Evolutionary conservation across 2,329 filamentous ascomycete species (phyloP).

Genomic region (Ramichloridium luteum): DNA sequence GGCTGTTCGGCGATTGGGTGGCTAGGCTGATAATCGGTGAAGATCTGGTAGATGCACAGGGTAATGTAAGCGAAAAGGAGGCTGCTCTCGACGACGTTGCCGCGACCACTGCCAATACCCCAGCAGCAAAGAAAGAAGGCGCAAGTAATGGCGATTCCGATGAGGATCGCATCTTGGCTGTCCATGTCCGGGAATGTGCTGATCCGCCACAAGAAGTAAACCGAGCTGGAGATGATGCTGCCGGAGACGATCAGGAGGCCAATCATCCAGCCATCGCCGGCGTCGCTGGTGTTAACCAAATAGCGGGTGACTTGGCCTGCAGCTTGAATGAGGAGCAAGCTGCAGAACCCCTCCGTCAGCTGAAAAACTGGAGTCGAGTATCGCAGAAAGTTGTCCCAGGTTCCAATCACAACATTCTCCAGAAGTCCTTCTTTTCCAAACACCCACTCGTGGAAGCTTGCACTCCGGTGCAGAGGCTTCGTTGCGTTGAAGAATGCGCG

Average conservation of each 20-base stretch:
- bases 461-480: conserved; percentile 33
- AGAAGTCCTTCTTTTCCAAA: conserved; percentile 77
- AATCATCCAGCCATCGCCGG: conserved; percentile 96
- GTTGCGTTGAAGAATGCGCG: conserved; percentile 34
- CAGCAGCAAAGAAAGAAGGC: conserved; percentile 86
- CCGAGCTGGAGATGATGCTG: conserved; percentile 80
- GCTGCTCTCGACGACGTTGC: conserved; percentile 90
- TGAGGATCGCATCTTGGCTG: conserved; percentile 83
- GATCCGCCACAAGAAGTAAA: conserved; percentile 94
- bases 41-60: conserved; percentile 98
- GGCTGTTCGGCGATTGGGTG: conserved; percentile 34
- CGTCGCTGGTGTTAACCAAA: conserved; percentile 76
- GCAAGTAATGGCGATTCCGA: conserved; percentile 84
- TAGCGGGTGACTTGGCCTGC: conserved; percentile 88
- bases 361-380: conserved; percentile 95
- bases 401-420: conserved; percentile 67
- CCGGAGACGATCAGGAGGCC: conserved; percentile 76
- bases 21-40: conserved; percentile 90
- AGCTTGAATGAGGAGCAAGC: conserved; percentile 85
- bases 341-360: conserved; percentile 91
- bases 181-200: conserved; percentile 86
- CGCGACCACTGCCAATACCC: conserved; percentile 85
- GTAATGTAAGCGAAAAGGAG: conserved; percentile 93
- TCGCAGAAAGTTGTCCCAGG: conserved; percentile 76
- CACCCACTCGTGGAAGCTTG: conserved; percentile 69